Conservation (phyloP, 202 grass and related monocot genomes). For the Setaria italica region DNA sequence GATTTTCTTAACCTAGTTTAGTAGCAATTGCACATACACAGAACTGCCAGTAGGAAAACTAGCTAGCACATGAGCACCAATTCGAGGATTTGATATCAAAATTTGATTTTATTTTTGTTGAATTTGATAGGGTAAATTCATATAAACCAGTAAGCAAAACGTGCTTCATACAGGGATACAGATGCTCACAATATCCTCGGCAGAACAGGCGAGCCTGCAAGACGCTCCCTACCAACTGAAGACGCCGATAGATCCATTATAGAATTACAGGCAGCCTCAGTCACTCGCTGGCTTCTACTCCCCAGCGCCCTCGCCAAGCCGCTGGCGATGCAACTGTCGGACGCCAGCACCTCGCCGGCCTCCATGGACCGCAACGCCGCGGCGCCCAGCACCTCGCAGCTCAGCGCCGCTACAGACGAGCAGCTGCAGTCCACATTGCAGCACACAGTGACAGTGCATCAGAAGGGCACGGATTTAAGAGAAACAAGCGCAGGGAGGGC, state of each 20-base stretch:
- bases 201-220: constrained; percentile 51
- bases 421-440: constrained; percentile 40
- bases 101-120: neutral
- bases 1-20: neutral
- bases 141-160: neutral
- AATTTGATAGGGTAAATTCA: neutral
- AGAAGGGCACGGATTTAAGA: neutral
- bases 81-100: neutral
- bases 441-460: neutral
- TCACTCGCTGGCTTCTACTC: constrained; percentile 34
- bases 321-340: constrained; percentile 45
- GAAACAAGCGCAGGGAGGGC: neutral
- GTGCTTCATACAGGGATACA: neutral
- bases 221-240: constrained; percentile 52
- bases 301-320: constrained; percentile 54
- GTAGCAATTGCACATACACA: neutral
- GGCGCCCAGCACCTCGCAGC: constrained; percentile 62
- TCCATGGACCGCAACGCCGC: constrained; percentile 67
- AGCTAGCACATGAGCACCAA: neutral
- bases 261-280: constrained; percentile 54
- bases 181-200: constrained; percentile 72
- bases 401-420: constrained; percentile 48
- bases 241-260: constrained; percentile 77
- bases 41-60: neutral
- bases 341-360: constrained; percentile 49